Base-by-base conservation (phyloP, 192 early-diverging fungal species). In the Dispira simplex region DNA sequence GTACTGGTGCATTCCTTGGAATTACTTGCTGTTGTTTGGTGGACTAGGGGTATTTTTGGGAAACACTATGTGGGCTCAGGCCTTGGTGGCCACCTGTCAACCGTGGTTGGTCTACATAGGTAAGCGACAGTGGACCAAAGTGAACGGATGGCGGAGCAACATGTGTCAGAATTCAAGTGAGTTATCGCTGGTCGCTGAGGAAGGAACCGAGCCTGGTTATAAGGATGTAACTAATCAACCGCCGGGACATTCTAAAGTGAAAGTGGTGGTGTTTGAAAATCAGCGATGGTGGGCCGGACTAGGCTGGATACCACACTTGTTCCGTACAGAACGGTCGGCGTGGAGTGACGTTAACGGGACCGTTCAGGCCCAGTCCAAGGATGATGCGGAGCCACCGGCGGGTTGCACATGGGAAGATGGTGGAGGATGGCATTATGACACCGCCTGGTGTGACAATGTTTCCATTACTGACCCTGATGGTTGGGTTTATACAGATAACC, bases 261-360 rank as follows among this genome's bases (percentile, higher is more conserved):
- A 56, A 18, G 70, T 81, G 10, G 62, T 66, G 12, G 23, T 83
- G 6, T 87, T 76, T 71, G 85, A 90, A 73, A 87, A 90, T 75
- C 83, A 90, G 72, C 77, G 87, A 44, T 90, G 87, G 87, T 89
- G 84, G 83, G 72, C 82, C 14, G 85, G 84, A 11, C 77, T 86
- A 13, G 87, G 85, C 9, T 90, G 81, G 81, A 78, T 90, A 16
- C 80, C 83, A 26, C 76, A 79, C 13, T 75, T 87, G 25, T 72
- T 85, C 45, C 71, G 70, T 51, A 71, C 70, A 46, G 87, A 90
- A 67, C 78, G 86, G 14, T 64, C 75, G 44, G 72, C 73, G 58
- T 88, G 86, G 86, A 78, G 76, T 64, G 84, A 88, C 67, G 78
- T 78, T 59, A 69, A 70, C n/a, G 86, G 86, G 44, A 66, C 57